phyloP scores from a whole-genome alignment of 2,329 filamentous ascomycete species.

The Neopestalotiopsis clavispora region DNA sequence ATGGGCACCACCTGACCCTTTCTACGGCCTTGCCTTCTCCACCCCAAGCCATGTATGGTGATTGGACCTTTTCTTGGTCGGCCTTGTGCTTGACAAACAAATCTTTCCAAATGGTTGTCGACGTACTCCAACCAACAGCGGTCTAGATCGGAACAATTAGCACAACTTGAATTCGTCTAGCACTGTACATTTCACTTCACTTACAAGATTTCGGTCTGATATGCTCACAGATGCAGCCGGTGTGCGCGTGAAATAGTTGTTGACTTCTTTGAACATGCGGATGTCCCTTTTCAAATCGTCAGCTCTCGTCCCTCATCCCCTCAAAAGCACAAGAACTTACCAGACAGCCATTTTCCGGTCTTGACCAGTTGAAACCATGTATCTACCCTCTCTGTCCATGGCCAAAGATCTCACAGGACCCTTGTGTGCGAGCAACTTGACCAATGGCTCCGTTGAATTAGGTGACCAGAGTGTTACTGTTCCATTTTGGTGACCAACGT shows the following conservation, averaged over 20 bases:
- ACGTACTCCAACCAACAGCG: constrained; percentile 89
- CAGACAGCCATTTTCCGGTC: constrained; percentile 85
- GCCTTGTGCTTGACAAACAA: constrained; percentile 76
- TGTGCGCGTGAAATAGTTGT: constrained; percentile 82
- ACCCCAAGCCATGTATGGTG: constrained; percentile 92
- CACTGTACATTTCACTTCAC: neutral
- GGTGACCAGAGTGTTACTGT: constrained; percentile 96
- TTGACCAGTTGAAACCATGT: constrained; percentile 94
- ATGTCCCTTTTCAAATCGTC: constrained; percentile 73
- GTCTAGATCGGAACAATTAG: constrained; percentile 44
- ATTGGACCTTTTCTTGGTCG: constrained; percentile 80
- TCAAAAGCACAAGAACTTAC: neutral
- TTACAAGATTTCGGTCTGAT: constrained; percentile 76
- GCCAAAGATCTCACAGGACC: constrained; percentile 87
- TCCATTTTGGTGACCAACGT: constrained; percentile 93
- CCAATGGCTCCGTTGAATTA: constrained; percentile 82
- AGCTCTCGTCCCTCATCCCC: no score
- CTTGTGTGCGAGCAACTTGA: constrained; percentile 88
- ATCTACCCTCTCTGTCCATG: constrained; percentile 86
- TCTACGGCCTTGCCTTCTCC: constrained; percentile 83
- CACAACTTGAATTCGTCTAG: neutral
- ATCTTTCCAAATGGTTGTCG: constrained; percentile 88
- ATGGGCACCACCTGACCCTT: constrained; percentile 88
- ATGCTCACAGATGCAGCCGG: constrained; percentile 86
- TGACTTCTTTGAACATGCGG: constrained; percentile 80